Percentiles rank a stretch among this genome's conserved stretches.
Evolutionary conservation across 2,329 filamentous ascomycete genomes (phyloP).

Genomic region (Venturia pyrina): DNA sequence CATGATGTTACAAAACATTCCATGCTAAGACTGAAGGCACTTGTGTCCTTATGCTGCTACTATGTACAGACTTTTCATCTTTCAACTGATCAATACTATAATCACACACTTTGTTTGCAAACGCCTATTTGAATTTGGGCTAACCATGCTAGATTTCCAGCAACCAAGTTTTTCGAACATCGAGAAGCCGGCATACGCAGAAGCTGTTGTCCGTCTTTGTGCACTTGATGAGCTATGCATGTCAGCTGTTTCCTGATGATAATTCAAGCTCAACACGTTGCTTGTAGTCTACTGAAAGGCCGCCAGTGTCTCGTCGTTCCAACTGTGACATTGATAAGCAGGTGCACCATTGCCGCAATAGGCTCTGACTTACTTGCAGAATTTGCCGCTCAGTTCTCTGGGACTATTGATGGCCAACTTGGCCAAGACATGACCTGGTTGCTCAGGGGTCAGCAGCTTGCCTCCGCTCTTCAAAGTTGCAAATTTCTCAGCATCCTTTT

Average conservation of each 20-base stretch:
- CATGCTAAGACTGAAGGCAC: conserved; percentile 21
- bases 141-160: neutral
- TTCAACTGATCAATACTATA: conserved; percentile 11
- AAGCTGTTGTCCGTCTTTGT: neutral
- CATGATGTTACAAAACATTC: conserved; percentile 21
- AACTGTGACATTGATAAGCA: conserved; percentile 27
- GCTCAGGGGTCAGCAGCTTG: conserved; percentile 66
- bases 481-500: conserved; percentile 53
- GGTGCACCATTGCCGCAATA: neutral
- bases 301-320: conserved; percentile 44
- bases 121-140: neutral
- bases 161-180: neutral
- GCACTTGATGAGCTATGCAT: neutral
- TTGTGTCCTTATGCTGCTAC: conserved; percentile 14
- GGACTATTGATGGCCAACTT: conserved; percentile 58
- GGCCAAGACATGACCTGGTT: conserved; percentile 79
- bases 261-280: neutral
- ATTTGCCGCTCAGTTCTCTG: conserved; percentile 63
- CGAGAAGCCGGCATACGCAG: neutral
- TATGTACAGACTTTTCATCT: conserved; percentile 14
- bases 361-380: conserved; percentile 47
- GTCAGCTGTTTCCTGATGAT: neutral
- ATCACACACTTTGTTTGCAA: neutral
- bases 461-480: conserved; percentile 59
- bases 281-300: conserved; percentile 37